Conservation (phyloP, 2,329 filamentous ascomycete genomes). For the Daldinia eschscholtzii region DNA sequence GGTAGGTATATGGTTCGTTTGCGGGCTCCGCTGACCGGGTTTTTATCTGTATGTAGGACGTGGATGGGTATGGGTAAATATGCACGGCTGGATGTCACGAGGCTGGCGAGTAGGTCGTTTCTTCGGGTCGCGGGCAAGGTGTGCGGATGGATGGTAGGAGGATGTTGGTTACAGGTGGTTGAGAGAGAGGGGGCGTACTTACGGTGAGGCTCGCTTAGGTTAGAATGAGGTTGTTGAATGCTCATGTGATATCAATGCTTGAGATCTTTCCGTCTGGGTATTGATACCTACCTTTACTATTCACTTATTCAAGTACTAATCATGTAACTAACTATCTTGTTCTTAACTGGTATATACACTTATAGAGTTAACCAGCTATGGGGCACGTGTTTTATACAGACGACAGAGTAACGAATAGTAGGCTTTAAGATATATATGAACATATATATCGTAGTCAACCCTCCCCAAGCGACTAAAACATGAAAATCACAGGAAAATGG, state of each 20-base stretch:
- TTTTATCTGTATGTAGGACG: background rate
- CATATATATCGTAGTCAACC: background rate
- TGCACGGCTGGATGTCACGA: conserved; percentile 1
- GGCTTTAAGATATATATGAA: background rate
- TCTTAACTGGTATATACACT: no score
- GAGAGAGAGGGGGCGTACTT: background rate
- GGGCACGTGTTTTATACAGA: background rate
- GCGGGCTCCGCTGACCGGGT: background rate
- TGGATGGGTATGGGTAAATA: background rate
- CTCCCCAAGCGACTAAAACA: background rate
- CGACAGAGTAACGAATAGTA: background rate
- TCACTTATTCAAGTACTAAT: no score
- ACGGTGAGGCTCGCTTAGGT: background rate
- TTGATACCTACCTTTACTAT: background rate
- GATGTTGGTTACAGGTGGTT: background rate
- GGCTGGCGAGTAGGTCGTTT: background rate
- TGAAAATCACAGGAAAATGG: background rate
- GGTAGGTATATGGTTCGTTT: background rate
- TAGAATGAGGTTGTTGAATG: background rate
- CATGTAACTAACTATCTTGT: no score
- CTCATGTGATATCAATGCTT: background rate
- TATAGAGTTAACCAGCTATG: no score
- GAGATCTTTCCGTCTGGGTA: background rate
- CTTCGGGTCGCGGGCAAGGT: background rate
- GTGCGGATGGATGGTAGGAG: background rate